phyloP scores from a whole-genome alignment of 2,329 filamentous ascomycete genomes.

The Paraconiothyrium brasiliense region DNA sequence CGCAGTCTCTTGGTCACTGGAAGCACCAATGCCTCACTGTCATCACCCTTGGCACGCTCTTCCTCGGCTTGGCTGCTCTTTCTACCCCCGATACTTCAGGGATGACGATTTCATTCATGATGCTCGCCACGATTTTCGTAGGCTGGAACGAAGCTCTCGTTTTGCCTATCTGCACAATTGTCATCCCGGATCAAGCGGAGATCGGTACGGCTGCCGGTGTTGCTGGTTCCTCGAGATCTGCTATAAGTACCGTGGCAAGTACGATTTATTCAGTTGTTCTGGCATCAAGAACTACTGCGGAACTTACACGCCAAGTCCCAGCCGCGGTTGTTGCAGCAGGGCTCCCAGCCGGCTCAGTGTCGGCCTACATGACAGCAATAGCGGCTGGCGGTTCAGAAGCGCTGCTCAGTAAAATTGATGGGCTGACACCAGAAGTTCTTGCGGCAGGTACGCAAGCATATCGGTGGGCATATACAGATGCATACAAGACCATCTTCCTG shows the following conservation, averaged over 20 bases:
- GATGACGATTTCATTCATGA: constrained; percentile 23
- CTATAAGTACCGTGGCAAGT: constrained; percentile 27
- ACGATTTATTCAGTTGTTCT: constrained; percentile 54
- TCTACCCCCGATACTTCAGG: constrained; percentile 20
- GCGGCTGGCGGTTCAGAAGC: constrained; percentile 24
- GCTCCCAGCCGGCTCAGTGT: constrained; percentile 42
- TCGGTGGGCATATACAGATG: constrained; percentile 50
- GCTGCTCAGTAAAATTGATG: constrained; percentile 38
- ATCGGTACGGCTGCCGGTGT: constrained; percentile 29
- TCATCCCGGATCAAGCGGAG: constrained; percentile 26
- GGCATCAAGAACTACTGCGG: constrained; percentile 48
- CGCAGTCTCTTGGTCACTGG: constrained; percentile 20
- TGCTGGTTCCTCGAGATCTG: constrained; percentile 24
- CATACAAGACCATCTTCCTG: constrained; percentile 55
- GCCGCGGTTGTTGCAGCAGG: constrained; percentile 51
- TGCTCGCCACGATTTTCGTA: constrained; percentile 28
- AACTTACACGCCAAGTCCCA: constrained; percentile 49
- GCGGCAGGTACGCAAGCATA: constrained; percentile 44
- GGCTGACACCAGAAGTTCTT: constrained; percentile 44
- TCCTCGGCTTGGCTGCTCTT: constrained; percentile 12
- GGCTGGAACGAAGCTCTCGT: constrained; percentile 25
- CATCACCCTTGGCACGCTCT: constrained; percentile 22
- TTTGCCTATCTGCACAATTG: constrained; percentile 26
- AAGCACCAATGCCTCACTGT: constrained; percentile 23
- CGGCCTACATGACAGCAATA: constrained; percentile 48